Conservation (phyloP, 208 protist genomes). For the Trypanosomatidae sp. region DNA sequence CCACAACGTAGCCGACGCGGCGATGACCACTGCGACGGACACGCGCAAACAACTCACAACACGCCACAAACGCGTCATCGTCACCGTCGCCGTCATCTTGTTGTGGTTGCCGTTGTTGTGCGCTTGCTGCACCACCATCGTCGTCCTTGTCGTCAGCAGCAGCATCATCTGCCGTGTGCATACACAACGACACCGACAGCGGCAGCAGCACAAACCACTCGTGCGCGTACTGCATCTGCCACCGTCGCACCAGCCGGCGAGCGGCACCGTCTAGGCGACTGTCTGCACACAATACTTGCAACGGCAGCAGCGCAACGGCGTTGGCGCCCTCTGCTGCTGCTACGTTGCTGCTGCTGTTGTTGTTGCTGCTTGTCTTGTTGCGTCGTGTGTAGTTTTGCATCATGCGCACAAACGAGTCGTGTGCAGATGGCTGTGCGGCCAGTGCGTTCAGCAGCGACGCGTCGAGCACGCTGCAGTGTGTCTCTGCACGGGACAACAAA, state of each 20-base stretch:
- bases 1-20: conserved; percentile 41
- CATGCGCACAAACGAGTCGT: conserved; percentile 59
- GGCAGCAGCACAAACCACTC: conserved; percentile 56
- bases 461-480: conserved; percentile 54
- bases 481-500: neutral
- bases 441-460: conserved; percentile 20
- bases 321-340: too few species aligned
- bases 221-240: conserved; percentile 11
- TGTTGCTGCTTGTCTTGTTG: too few species aligned
- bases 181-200: conserved; percentile 38
- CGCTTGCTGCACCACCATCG: too few species aligned
- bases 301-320: conserved; percentile 31
- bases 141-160: too few species aligned
- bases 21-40: conserved; percentile 20
- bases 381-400: too few species aligned
- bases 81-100: too few species aligned
- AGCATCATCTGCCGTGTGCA: too few species aligned
- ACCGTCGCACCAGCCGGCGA: conserved; percentile 15
- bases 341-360: conserved; percentile 40
- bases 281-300: conserved; percentile 40
- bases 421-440: conserved; percentile 8
- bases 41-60: conserved; percentile 30
- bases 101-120: too few species aligned
- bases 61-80: neutral
- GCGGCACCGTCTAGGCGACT: conserved; percentile 5